Conservation (phyloP, 75 land plant genomes). For the Pinus tabuliformis region DNA sequence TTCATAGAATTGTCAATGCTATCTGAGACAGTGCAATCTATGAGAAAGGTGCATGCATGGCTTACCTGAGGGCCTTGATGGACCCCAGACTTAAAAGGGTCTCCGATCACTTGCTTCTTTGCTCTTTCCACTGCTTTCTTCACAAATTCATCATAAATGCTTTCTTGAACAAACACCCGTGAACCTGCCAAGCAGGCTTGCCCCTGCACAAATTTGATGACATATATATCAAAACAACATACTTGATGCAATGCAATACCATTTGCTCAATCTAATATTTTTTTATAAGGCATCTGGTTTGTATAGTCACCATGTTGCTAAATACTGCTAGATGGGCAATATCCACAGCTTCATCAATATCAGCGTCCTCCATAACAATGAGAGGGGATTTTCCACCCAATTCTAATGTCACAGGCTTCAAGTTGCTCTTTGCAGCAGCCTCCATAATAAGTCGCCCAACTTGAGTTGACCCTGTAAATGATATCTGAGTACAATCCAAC, state of each 20-base stretch:
- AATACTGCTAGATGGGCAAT: constrained; percentile 17
- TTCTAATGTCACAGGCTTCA: constrained; percentile 32
- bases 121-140: constrained; percentile 42
- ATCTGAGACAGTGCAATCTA: no score
- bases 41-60: no score
- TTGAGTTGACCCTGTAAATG: constrained; percentile 89
- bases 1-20: no score
- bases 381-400: constrained; percentile 39
- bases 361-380: constrained; percentile 24
- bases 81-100: constrained; percentile 68
- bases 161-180: constrained; percentile 72
- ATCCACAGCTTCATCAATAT: constrained; percentile 27
- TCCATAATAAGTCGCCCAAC: constrained; percentile 44
- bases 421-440: constrained; percentile 31
- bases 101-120: constrained; percentile 57
- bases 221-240: no score
- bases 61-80: constrained; percentile 71
- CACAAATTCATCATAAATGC: constrained; percentile 65
- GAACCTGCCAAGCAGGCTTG: constrained; percentile 73
- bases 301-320: constrained; percentile 14
- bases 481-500: constrained; percentile 32
- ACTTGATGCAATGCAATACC: no score
- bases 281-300: no score
- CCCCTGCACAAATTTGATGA: no score
- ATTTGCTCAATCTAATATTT: no score